Evolutionary conservation across 1,139 yeast genomes (phyloP), one percentile per base, ranked within the genome.

Genomic region (Suhomyces maxii): DNA sequence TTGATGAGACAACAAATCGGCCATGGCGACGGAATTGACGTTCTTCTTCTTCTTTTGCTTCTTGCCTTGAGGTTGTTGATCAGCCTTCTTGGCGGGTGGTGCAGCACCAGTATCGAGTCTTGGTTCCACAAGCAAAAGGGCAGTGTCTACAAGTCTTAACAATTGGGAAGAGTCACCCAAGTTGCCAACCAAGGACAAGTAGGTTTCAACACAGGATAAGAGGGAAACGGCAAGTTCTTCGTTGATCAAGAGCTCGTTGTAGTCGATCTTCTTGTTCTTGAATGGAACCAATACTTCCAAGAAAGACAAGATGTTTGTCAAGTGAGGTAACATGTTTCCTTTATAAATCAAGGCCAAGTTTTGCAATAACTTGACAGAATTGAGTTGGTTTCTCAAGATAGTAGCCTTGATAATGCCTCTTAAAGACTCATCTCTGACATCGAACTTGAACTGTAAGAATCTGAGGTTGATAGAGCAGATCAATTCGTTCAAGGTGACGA

Each of bases 1-100:
- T 32, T 86, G 77, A 60, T 86, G 88, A 1, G 93, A 82, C 40
- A 86, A 72, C 37, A 86, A 67, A 67, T 89, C 96, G 4, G 95
- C 80, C 53, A 86, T 65, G 4, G 85, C 79, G 26, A 76, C 74
- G 0, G 77, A 56, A 25, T 70, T 68, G 39, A 62, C 64, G 42
- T 67, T 71, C 57, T 74, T 80, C 59, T 71, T 77, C 57, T 73
- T 74, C 52, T 72, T 72, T 42, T 67, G 59, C 30, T 63, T 65
- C 42, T 61, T 60, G 5, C 58, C 51, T 33, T 42, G 43, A 8
- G 36, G 39, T 32, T 36, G 32, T 18, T 18, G 23, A 7, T 32
- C 38, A 8, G 47, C 34, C 35, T 44, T 44, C 36, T 39, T 41
- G 35, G 51, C 25, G 42, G 45, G 45, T 46, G 44, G 41, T 42